Conservation (phyloP, 495 filamentous ascomycete species). For the Aspergillus bridgeri region DNA sequence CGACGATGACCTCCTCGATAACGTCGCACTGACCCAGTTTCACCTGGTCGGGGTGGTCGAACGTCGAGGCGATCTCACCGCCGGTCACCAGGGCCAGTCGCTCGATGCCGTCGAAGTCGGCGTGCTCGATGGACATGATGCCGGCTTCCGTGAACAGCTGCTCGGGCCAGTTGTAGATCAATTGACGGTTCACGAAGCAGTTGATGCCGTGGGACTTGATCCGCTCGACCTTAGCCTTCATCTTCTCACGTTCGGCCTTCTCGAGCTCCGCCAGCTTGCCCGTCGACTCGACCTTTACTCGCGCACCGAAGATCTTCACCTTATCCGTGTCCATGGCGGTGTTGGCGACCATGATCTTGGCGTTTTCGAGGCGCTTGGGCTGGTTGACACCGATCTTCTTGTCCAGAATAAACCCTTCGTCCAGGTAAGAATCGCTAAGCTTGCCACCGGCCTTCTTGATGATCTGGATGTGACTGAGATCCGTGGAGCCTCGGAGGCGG, state of each 20-base stretch:
- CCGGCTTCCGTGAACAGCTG: constrained; percentile 97
- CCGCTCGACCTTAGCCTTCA: constrained; percentile 97
- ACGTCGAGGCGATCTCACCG: constrained; percentile 95
- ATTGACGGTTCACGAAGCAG: constrained; percentile 98
- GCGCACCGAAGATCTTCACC: constrained; percentile 98
- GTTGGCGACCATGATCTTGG: constrained; percentile 95
- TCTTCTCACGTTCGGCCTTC: constrained; percentile 97
- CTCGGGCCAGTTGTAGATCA: constrained; percentile 99
- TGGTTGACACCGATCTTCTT: constrained; percentile 99
- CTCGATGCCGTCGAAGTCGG: constrained; percentile 98
- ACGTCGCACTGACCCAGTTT: constrained; percentile 93
- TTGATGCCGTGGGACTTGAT: constrained; percentile 99
- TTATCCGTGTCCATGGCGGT: constrained; percentile 99
- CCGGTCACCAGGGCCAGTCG: constrained; percentile 91
- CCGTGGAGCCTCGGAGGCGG: constrained; percentile 84
- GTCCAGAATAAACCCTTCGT: constrained; percentile 97
- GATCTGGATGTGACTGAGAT: constrained; percentile 96
- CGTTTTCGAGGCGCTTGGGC: constrained; percentile 94
- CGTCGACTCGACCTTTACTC: constrained; percentile 89
- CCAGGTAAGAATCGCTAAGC: constrained; percentile 92
- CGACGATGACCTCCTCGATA: constrained; percentile 97
- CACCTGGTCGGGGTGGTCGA: constrained; percentile 95
- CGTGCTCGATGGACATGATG: constrained; percentile 97
- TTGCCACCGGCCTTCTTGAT: constrained; percentile 99
- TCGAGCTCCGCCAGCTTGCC: constrained; percentile 95